Evolutionary conservation across 129 eudicot genomes (phyloP).

Genomic region (Oenanthe sinensis): DNA sequence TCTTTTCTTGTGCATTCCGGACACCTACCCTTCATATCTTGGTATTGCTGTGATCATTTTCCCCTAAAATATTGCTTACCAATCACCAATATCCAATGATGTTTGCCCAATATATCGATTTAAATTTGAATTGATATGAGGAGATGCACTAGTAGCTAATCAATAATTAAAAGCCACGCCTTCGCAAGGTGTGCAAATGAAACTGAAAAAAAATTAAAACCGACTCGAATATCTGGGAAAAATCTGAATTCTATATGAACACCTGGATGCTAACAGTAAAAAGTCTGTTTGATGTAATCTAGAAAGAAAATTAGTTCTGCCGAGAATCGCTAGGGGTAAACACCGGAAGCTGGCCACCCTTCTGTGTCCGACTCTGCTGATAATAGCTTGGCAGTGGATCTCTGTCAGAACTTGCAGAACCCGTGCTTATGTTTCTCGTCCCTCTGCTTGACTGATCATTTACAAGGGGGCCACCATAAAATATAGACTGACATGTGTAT

Average conservation of each 20-base stretch:
- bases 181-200: not conserved
- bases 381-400: slow-evolving; percentile 47
- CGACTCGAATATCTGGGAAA: not conserved
- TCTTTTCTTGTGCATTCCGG: too few relatives aligned
- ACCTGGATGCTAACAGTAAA: not conserved
- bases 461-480: slow-evolving; percentile 82
- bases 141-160: not conserved
- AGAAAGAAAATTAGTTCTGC: slow-evolving; percentile 38
- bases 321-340: slow-evolving; percentile 83
- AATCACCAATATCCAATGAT: not conserved
- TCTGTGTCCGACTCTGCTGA: slow-evolving; percentile 76
- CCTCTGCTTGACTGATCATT: slow-evolving; percentile 32
- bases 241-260: not conserved
- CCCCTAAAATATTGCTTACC: too few relatives aligned
- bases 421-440: slow-evolving; percentile 15
- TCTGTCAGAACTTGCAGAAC: slow-evolving; percentile 32
- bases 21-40: too few relatives aligned
- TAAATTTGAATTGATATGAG: not conserved
- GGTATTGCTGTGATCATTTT: too few relatives aligned
- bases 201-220: not conserved
- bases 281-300: slow-evolving; percentile 28
- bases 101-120: not conserved
- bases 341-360: slow-evolving; percentile 93
- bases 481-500: slow-evolving; percentile 83
- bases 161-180: not conserved